Evolutionary conservation across 2,329 filamentous ascomycete species (phyloP).

Genomic region (Claviceps monticola): DNA sequence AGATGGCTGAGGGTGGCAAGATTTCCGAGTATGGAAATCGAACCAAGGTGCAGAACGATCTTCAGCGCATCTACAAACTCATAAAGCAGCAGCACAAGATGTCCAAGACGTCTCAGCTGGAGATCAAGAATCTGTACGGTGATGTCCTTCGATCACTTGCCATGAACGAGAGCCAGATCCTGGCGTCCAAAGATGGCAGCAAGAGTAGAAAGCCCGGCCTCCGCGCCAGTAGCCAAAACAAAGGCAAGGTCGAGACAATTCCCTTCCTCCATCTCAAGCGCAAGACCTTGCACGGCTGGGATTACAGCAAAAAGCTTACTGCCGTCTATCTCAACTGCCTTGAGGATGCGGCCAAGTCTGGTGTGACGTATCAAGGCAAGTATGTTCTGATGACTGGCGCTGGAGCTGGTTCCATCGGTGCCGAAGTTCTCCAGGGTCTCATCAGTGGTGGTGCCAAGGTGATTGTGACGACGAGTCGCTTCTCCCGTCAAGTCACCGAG

Average conservation of each 20-base stretch:
- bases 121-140: conserved; percentile 90
- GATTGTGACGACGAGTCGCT: conserved; percentile 89
- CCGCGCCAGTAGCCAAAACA: conserved; percentile 44
- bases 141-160: conserved; percentile 87
- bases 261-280: conserved; percentile 96
- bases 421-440: conserved; percentile 87
- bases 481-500: conserved; percentile 93
- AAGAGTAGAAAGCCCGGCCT: conserved; percentile 42
- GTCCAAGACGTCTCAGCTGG: conserved; percentile 87
- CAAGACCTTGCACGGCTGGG: conserved; percentile 88
- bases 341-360: conserved; percentile 73
- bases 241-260: conserved; percentile 93
- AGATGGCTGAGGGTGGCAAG: conserved; percentile 97
- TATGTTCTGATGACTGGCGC: conserved; percentile 97
- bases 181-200: conserved; percentile 64
- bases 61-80: conserved; percentile 91
- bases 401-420: conserved; percentile 92
- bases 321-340: conserved; percentile 84
- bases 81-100: conserved; percentile 98
- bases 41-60: conserved; percentile 92
- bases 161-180: conserved; percentile 97
- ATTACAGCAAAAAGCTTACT: conserved; percentile 98
- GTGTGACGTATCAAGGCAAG: conserved; percentile 88
- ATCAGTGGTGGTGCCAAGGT: conserved; percentile 96
- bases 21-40: conserved; percentile 98